A percentile compares a stretch with the other conserved stretches of the same genome.
Conservation (phyloP, 208 protist genomes). For the Novymonas esmeraldas region DNA sequence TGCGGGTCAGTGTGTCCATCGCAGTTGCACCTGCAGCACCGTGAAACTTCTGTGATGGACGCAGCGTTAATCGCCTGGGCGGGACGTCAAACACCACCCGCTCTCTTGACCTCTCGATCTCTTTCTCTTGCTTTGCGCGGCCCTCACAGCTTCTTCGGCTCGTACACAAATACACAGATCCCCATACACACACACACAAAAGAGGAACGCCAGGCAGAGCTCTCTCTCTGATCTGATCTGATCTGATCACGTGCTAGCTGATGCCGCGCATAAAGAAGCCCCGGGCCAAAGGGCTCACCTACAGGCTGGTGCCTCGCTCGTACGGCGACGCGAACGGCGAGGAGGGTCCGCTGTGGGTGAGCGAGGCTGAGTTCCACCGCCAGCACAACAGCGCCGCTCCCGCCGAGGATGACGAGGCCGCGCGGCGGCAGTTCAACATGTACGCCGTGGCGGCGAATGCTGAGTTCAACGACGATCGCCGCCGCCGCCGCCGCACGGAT, state of each 20-base stretch:
- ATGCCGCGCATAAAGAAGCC: conserved; percentile 50
- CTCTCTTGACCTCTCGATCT: too few species aligned
- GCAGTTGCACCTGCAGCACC: too few species aligned
- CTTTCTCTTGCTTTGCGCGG: too few species aligned
- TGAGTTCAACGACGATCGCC: conserved; percentile 23
- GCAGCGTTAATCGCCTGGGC: too few species aligned
- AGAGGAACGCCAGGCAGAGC: too few species aligned
- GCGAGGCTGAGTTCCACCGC: conserved; percentile 61
- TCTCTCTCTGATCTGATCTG: too few species aligned
- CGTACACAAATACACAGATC: too few species aligned
- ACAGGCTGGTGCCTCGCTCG: conserved; percentile 74
- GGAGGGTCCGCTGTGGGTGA: conserved; percentile 49
- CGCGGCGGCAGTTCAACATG: conserved; percentile 26
- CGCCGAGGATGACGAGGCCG: conserved; percentile 17
- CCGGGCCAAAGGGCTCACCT: conserved; percentile 52
- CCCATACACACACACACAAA: too few species aligned
- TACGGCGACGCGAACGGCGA: conserved; percentile 52
- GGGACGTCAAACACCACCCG: too few species aligned
- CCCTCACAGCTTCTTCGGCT: too few species aligned
- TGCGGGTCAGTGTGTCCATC: too few species aligned
- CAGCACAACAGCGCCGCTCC: conserved; percentile 32
- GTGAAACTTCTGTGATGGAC: too few species aligned
- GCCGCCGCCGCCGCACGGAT: conserved; percentile 3
- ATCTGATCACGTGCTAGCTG: background rate
- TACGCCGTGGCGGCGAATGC: conserved; percentile 28